These are phyloP conservation scores for Orbilia blumenaviensis DNA, from an alignment of 2,329 filamentous ascomycete species.

Conservation along the genomic window DNA sequence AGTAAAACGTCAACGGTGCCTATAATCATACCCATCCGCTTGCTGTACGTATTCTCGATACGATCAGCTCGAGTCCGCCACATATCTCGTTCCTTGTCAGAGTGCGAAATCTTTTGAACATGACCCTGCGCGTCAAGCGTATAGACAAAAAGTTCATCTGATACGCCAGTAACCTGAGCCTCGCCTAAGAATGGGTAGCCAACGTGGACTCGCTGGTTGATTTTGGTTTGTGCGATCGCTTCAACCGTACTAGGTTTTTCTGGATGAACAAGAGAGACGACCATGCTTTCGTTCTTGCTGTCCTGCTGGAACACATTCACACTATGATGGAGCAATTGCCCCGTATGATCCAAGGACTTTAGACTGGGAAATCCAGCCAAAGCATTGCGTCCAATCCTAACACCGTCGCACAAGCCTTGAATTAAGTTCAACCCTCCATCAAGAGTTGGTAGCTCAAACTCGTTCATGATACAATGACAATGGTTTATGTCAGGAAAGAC, in stretches of 20 bases:
- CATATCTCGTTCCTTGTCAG: conserved; percentile 77
- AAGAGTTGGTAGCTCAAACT: conserved; percentile 91
- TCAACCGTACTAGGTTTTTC: conserved; percentile 19
- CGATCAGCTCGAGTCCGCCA: conserved; percentile 84
- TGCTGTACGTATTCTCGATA: conserved; percentile 88
- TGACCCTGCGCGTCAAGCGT: conserved; percentile 71
- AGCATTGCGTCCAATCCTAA: conserved; percentile 81
- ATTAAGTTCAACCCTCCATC: conserved; percentile 83
- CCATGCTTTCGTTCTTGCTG: conserved; percentile 94
- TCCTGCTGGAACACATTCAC: conserved; percentile 96
- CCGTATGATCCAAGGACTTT: conserved; percentile 83
- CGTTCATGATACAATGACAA: conserved; percentile 93
- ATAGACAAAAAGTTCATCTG: conserved; percentile 93
- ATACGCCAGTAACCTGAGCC: conserved; percentile 85
- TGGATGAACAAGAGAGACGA: conserved; percentile 75
- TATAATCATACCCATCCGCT: conserved; percentile 85
- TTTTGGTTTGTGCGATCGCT: conserved; percentile 7
- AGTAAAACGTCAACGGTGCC: conserved; percentile 87
- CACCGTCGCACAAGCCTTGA: conserved; percentile 83
- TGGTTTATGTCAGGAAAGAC: conserved; percentile 87
- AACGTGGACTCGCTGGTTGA: conserved; percentile 48
- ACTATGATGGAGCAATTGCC: conserved; percentile 82
- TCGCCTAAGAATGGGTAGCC: conserved; percentile 96
- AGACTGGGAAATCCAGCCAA: conserved; percentile 92
- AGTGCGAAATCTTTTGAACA: conserved; percentile 75